Base-by-base conservation (phyloP, 1,284 basidiomycete genomes). In the Boletus mariae region DNA sequence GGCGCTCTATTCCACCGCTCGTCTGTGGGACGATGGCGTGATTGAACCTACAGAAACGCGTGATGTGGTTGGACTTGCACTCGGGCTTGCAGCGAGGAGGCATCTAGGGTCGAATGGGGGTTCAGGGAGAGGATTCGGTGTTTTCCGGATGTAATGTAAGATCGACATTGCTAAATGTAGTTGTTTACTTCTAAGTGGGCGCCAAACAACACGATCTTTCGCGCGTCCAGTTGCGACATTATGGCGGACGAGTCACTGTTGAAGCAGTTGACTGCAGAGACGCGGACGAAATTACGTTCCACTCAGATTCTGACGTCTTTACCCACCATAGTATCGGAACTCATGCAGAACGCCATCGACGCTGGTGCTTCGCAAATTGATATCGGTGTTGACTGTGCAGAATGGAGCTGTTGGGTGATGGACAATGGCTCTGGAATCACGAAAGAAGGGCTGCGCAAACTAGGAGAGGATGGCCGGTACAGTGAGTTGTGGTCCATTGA, bases 11-110 rank as follows among this genome's bases (percentile, higher is more conserved):
- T 92, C 92, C 3, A 90, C 87, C 1, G 92, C 94, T 11, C 82
- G 93, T 28, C 72, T 98, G 48, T 97, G 92, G 94, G 94, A 97
- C 68, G 94, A 98, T 67, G 94, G 94, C 1, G 91, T 98, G 59
- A 94, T 98, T 69, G 83, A 83, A 59, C 94, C 94, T 3, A 82
- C 81, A n/a, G 94, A 98, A 67, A 98, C 94, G 1, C 78, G 94
- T 46, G 87, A 93, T 70, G 84, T 90, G 0, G 80, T 97, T 45
- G 94, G 93, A 4, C 77, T 98, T 3, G 91, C 85, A 10, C 79
- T 98, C 26, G 87, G 86, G 17, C 76, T 97, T 15, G 84, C 89
- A 28, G 80, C 82, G 20, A 73, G 85, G 50, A 70, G 73, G 55
- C 66, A 68, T 13, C 55, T 48, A 29, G 52, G 69, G 37, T 77